phyloP scores from a whole-genome alignment of 139 green algal genomes.

The Chlorella sorokiniana region DNA sequence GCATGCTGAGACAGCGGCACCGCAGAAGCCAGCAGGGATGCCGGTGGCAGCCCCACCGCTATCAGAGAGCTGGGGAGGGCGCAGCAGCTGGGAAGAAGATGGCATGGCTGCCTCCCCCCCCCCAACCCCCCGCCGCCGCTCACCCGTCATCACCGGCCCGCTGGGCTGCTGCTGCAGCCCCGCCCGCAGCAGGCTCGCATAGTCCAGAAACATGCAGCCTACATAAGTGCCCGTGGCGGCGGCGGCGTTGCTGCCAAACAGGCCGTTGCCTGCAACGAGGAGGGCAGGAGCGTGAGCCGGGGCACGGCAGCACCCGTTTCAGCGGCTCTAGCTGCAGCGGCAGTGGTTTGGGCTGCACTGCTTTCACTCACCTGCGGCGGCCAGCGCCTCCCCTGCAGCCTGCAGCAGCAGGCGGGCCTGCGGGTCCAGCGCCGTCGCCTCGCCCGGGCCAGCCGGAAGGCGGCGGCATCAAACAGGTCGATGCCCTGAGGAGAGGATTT shows the following conservation, averaged over 20 bases:
- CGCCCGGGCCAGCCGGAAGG: conserved; percentile 62
- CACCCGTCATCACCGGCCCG: conserved; percentile 35
- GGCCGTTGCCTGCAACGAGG: neutral
- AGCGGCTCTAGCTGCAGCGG: too few species aligned
- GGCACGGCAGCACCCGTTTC: too few species aligned
- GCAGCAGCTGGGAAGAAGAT: too few species aligned
- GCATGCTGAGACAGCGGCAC: neutral
- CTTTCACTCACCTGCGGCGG: conserved; percentile 28
- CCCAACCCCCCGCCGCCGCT: neutral
- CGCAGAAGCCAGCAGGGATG: too few species aligned
- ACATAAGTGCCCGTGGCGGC: conserved; percentile 42
- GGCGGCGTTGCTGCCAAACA: neutral
- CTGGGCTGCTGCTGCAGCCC: conserved; percentile 23
- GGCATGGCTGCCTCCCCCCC: neutral
- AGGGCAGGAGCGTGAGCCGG: neutral
- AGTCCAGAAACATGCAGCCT: conserved; percentile 61
- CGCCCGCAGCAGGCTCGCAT: conserved; percentile 21
- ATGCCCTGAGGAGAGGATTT: conserved; percentile 1
- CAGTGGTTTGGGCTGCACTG: neutral
- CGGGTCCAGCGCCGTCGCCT: conserved; percentile 74
- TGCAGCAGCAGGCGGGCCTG: conserved; percentile 75
- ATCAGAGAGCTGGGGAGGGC: too few species aligned
- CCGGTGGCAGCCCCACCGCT: too few species aligned
- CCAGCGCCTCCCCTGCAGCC: conserved; percentile 47
- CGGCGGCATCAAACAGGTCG: conserved; percentile 62